These are phyloP conservation scores for Pseudopyricularia cyperi DNA, from an alignment of 2,329 filamentous ascomycete species.

Conservation along the genomic window DNA sequence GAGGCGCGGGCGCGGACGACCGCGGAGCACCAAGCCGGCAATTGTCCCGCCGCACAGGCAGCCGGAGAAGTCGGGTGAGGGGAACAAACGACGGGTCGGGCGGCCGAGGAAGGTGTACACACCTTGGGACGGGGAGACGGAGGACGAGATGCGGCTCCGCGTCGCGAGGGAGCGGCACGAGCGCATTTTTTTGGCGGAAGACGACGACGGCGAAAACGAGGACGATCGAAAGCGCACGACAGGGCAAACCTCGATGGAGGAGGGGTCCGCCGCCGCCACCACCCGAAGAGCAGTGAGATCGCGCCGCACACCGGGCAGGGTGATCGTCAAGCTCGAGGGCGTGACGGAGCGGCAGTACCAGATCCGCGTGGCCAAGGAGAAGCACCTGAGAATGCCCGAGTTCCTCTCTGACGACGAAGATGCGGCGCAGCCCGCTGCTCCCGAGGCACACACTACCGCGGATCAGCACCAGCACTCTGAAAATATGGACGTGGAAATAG, in stretches of 20 bases:
- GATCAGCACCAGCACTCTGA: neutral
- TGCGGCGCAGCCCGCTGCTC: neutral
- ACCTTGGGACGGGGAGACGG: slow-evolving; percentile 29
- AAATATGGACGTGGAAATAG: neutral
- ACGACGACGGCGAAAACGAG: slow-evolving; percentile 7
- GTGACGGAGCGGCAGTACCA: slow-evolving; percentile 33
- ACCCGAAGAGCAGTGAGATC: neutral
- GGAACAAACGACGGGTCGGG: slow-evolving; percentile 14
- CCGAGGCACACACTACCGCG: no score
- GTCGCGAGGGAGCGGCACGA: slow-evolving; percentile 26
- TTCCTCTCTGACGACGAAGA: slow-evolving; percentile 8
- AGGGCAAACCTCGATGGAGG: slow-evolving; percentile 4
- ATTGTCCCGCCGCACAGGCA: neutral
- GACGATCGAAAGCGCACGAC: neutral
- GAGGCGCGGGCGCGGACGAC: neutral
- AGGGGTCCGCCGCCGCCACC: neutral
- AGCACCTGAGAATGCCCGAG: slow-evolving; percentile 8
- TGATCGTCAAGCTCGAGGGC: slow-evolving; percentile 11
- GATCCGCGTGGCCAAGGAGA: slow-evolving; percentile 31
- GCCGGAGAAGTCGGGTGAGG: neutral
- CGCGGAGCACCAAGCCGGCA: neutral
- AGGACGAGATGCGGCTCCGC: slow-evolving; percentile 30
- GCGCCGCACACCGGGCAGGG: neutral
- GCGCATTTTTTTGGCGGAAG: slow-evolving; percentile 1
- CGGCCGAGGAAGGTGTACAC: slow-evolving; percentile 26